Evolutionary conservation across 768 basidiomycete genomes (phyloP), one percentile per base, ranked within the genome.

Genomic region (Glaciozyma martinii): DNA sequence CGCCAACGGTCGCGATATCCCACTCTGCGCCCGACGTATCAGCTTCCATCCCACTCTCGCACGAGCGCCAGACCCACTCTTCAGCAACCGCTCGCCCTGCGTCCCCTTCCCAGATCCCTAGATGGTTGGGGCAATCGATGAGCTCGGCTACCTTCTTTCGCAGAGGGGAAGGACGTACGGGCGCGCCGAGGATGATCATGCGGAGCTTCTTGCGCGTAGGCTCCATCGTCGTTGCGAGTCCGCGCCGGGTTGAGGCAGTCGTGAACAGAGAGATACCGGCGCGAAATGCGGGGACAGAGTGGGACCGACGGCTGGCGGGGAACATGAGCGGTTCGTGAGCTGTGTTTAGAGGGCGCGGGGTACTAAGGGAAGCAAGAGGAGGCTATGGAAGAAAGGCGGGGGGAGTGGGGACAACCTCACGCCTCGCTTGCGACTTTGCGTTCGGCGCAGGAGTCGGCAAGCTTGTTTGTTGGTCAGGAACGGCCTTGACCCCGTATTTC

Each of bases 1-100:
- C 87, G 12, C 88, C 90, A 56, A 93, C 77, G 12, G 85, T 82
- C 50, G 86, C 71, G 59, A 93, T 83, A 73, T 89, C 85, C 74
- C 89, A 91, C 75, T 89, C 59, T 60, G 59, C 23, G 6, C 19
- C 9, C 23, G 32, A 3, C 2, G 43, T 25, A 46, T 58, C 27
- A 58, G 57, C 29, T 29, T 2, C 27, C 15, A 8, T 30, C 16
- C 6, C 19, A 23, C 25, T 30, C 9, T 21, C 23, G 5, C 23
- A 18, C 7, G 12, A 44, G 2, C n/a, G n/a, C 6, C 2, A 16
- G 19, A 13, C 60, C 21, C 29, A 53, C 60, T 88, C 67, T 84
- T 81, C 63, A 88, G 83, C 33, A 94, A 81, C 50, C 86, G 82
- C 21, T 82, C 80, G 3, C 87, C 81, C 49, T 92, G 80, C 0